phyloP scores from a whole-genome alignment of 192 early-diverging fungal species.

The Martensiomyces pterosporus region DNA sequence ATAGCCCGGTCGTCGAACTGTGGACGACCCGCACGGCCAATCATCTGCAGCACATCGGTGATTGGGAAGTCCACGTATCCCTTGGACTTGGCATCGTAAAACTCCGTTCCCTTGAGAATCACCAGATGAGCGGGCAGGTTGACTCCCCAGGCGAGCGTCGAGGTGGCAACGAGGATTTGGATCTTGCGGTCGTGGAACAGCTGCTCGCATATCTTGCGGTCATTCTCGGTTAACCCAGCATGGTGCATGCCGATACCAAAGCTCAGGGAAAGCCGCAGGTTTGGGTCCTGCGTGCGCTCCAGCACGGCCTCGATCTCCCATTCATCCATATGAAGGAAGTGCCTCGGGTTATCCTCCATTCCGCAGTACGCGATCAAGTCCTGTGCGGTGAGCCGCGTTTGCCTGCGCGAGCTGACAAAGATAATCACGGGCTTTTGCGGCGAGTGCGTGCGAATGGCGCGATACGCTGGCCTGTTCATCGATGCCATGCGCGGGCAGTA shows the following conservation, averaged over 20 bases:
- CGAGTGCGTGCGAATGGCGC: conserved; percentile 92
- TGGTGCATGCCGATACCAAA: conserved; percentile 99
- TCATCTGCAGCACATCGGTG: conserved; percentile 98
- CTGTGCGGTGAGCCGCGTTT: conserved; percentile 94
- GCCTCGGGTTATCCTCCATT: conserved; percentile 86
- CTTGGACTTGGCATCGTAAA: conserved; percentile 82
- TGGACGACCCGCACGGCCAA: conserved; percentile 94
- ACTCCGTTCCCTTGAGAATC: conserved; percentile 97
- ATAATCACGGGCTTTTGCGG: conserved; percentile 92
- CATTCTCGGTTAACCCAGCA: conserved; percentile 84
- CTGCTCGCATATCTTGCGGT: conserved; percentile 85
- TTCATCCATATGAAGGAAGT: conserved; percentile 86
- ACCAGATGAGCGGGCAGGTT: conserved; percentile 97
- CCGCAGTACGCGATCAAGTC: conserved; percentile 93
- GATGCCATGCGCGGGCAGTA: conserved; percentile 98
- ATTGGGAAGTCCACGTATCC: conserved; percentile 96
- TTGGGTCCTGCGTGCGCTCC: conserved; percentile 72
- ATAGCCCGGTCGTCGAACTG: conserved; percentile 94
- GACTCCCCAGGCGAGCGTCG: conserved; percentile 96
- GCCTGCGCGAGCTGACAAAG: conserved; percentile 96
- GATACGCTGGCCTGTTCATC: conserved; percentile 98
- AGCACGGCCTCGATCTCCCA: conserved; percentile 66
- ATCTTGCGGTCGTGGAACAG: conserved; percentile 94
- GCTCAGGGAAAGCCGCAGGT: conserved; percentile 71
- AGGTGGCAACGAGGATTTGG: conserved; percentile 93